Evolutionary conservation across 177 flowering plant genomes (phyloP).

Genomic region (Vitis hybrid): DNA sequence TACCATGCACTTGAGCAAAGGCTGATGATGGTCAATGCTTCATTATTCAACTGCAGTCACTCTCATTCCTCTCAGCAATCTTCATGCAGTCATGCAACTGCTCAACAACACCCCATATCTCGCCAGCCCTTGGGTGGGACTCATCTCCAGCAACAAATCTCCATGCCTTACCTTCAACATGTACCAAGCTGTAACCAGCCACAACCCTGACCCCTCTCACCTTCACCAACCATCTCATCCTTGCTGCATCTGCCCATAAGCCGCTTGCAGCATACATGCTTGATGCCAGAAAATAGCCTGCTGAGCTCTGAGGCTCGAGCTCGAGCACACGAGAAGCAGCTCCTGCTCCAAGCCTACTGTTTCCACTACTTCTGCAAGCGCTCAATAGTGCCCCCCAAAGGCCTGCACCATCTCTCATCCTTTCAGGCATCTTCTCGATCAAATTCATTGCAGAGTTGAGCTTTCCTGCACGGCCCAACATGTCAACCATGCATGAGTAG

Average conservation of each 20-base stretch:
- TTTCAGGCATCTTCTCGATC: constrained; percentile 48
- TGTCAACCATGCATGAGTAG: constrained; percentile 81
- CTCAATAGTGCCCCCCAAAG: constrained; percentile 79
- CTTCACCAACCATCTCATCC: constrained; percentile 55
- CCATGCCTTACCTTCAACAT: constrained; percentile 33
- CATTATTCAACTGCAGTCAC: too few species aligned
- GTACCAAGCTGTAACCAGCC: constrained; percentile 74
- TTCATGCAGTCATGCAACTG: constrained; percentile 46
- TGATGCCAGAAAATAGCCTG: constrained; percentile 69
- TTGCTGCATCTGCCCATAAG: constrained; percentile 55
- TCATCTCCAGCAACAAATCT: constrained; percentile 65
- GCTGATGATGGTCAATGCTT: too few species aligned
- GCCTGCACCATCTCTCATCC: constrained; percentile 37
- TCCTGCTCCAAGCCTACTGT: constrained; percentile 39
- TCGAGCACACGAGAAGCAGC: constrained; percentile 55
- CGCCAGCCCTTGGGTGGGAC: constrained; percentile 28
- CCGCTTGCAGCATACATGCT: constrained; percentile 59
- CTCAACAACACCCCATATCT: constrained; percentile 30
- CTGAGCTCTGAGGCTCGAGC: constrained; percentile 64
- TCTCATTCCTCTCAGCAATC: constrained; percentile 9
- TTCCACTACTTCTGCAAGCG: constrained; percentile 56
- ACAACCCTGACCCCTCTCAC: constrained; percentile 49
- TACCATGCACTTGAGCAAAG: too few species aligned
- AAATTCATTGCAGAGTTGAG: constrained; percentile 53
- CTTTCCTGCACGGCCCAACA: constrained; percentile 71